phyloP scores from a whole-genome alignment of 1,284 basidiomycete genomes.

The Malassezia cuniculi region DNA sequence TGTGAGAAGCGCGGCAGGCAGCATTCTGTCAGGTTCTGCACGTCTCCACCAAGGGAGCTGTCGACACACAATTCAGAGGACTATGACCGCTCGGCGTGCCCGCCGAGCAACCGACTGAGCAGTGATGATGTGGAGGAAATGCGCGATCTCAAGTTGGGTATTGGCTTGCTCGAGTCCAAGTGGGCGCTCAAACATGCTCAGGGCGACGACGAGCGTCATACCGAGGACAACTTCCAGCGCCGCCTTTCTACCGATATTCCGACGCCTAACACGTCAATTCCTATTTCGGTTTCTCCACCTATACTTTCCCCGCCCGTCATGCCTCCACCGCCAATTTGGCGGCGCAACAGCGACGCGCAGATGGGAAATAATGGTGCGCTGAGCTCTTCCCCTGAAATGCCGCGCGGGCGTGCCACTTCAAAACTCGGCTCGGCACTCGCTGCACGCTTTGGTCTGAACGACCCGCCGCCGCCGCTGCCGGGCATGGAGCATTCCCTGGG shows the following conservation, averaged over 20 bases:
- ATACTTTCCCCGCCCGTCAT: too few relatives aligned
- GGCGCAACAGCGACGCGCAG: too few relatives aligned
- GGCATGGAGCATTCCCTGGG: constrained; percentile 3
- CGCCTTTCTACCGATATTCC: too few relatives aligned
- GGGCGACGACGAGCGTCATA: too few relatives aligned
- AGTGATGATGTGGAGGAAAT: constrained; percentile 39
- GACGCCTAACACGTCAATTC: too few relatives aligned
- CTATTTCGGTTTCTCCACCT: too few relatives aligned
- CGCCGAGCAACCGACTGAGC: constrained; percentile 35
- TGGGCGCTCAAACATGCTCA: constrained; percentile 20
- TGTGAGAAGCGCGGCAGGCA: too few relatives aligned
- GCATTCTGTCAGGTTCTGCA: constrained; percentile 33
- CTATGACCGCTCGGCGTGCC: constrained; percentile 41
- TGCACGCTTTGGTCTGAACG: constrained; percentile 19
- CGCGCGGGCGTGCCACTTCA: not conserved
- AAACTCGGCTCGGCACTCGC: constrained; percentile 8
- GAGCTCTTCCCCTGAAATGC: too few relatives aligned
- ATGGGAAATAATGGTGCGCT: too few relatives aligned
- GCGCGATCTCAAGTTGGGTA: constrained; percentile 36
- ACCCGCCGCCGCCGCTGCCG: constrained; percentile 24
- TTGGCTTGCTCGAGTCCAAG: constrained; percentile 37
- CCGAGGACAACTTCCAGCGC: too few relatives aligned
- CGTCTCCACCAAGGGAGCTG: constrained; percentile 30
- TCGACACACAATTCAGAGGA: constrained; percentile 42
- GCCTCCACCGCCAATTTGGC: too few relatives aligned